phyloP scores from a whole-genome alignment of 345 rosid genomes.

The Alliaria petiolata region DNA sequence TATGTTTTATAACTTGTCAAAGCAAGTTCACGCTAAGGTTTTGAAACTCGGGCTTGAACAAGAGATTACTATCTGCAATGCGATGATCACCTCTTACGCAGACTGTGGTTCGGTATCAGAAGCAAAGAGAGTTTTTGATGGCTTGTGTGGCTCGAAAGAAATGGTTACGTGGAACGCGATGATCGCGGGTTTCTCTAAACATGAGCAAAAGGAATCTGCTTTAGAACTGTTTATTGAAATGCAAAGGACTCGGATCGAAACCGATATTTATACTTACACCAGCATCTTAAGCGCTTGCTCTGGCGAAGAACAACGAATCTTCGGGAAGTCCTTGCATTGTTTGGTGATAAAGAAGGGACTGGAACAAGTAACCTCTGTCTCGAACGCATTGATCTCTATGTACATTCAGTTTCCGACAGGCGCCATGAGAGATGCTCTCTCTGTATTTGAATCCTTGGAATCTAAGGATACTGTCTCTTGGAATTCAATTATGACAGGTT shows the following conservation, averaged over 20 bases:
- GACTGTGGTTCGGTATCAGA: conserved; percentile 56
- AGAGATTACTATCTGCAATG: conserved; percentile 54
- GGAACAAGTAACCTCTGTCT: conserved; percentile 46
- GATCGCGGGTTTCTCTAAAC: conserved; percentile 57
- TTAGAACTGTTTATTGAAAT: conserved; percentile 48
- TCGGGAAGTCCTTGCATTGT: conserved; percentile 57
- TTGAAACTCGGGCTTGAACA: conserved; percentile 45
- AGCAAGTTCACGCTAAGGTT: conserved; percentile 60
- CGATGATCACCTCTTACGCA: conserved; percentile 56
- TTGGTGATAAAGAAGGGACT: conserved; percentile 65
- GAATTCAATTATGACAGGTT: conserved; percentile 70
- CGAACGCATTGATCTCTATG: conserved; percentile 64
- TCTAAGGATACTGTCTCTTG: conserved; percentile 66
- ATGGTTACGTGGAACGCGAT: conserved; percentile 73
- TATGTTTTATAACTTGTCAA: conserved; percentile 29
- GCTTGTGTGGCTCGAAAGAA: conserved; percentile 40
- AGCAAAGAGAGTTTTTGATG: conserved; percentile 54
- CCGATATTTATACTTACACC: conserved; percentile 65
- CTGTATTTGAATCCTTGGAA: conserved; percentile 48
- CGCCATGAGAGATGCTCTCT: conserved; percentile 50
- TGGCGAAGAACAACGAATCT: conserved; percentile 31
- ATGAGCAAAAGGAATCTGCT: conserved; percentile 47
- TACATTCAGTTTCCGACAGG: conserved; percentile 45
- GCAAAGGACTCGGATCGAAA: conserved; percentile 42
- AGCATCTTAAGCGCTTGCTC: conserved; percentile 58